Evolutionary conservation across 306 rosid species (phyloP), one percentile per base, ranked within the genome.

Genomic region (Lathyrus tuberosus): DNA sequence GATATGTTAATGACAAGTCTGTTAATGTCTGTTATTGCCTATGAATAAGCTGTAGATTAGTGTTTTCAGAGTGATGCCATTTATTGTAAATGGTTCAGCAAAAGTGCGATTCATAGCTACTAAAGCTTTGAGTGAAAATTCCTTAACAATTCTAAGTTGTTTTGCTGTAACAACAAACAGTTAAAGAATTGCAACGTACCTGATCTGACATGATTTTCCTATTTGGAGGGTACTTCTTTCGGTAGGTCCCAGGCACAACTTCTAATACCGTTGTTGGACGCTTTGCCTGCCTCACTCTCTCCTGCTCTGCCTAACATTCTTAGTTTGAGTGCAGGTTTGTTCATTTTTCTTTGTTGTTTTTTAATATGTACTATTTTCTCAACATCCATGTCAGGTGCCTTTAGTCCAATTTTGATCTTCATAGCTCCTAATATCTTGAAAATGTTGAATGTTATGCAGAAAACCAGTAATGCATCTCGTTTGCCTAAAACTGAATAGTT

Each of bases 181-280:
- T 65, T 75, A 38, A 67, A 47, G 61, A 56, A 6, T 6, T 47
- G 33, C 52, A 43, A 51, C 33, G 28, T 60, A 70, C 54, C 30
- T 60, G 33, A 76, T 47, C 69, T 65, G 38, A 73, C 75, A 4
- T 44, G 71, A 30, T 47, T 65, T 46, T 41, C 54, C 89, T 67
- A 73, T 73, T 74, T 65, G 66, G 80, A 75, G 91, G 97, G 89
- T 72, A 88, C 97, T 18, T 91, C 91, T 14, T 90, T 88, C 83
- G 58, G 78, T 76, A 82, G 82, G 81, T 90, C 97, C 17, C 90
- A 75, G 38, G 71, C 84, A 65, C 89, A 76, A 71, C 79, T 71
- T 15, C 52, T 94, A 33, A 59, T 78, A 54, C 83, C 92, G 62
- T 60, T 88, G 30, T 76, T 90, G 84, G 90, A 91, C 51, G 62